Conservation (phyloP, 352 stramenopile species). For the Globisporangium recalcitrans region DNA sequence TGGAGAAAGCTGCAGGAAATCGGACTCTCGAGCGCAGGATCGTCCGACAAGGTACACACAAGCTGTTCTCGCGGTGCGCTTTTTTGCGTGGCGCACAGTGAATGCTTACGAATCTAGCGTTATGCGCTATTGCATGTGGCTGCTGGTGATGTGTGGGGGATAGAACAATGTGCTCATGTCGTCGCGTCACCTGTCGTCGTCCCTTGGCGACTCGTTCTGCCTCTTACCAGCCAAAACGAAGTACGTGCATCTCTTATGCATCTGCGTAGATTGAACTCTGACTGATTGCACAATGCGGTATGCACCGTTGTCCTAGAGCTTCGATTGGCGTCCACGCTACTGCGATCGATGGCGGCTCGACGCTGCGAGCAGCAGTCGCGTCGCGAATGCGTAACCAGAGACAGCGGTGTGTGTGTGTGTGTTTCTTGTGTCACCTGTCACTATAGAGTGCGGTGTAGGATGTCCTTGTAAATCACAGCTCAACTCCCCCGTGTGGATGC, state of each 20-base stretch:
- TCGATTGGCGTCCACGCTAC: conserved; percentile 52
- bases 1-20: conserved; percentile 78
- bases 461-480: too few species aligned
- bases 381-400: conserved; percentile 83
- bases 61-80: too few species aligned
- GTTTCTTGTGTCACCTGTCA: too few species aligned
- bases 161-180: conserved; percentile 64
- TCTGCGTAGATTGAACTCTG: neutral
- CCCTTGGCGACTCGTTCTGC: conserved; percentile 82
- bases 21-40: conserved; percentile 50
- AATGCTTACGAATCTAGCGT: too few species aligned
- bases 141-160: neutral
- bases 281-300: neutral
- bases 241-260: neutral
- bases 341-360: conserved; percentile 71
- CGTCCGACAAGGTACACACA: conserved; percentile 45
- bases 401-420: conserved; percentile 30
- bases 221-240: conserved; percentile 57
- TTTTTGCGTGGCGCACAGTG: too few species aligned
- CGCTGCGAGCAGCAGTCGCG: conserved; percentile 65
- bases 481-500: neutral
- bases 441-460: too few species aligned
- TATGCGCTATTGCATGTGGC: neutral
- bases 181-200: conserved; percentile 74
- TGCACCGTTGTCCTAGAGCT: conserved; percentile 26